Evolutionary conservation across 2,329 filamentous ascomycete species (phyloP), one percentile per base, ranked within the genome.

Genomic region (Gnomoniopsis smithogilvyi): DNA sequence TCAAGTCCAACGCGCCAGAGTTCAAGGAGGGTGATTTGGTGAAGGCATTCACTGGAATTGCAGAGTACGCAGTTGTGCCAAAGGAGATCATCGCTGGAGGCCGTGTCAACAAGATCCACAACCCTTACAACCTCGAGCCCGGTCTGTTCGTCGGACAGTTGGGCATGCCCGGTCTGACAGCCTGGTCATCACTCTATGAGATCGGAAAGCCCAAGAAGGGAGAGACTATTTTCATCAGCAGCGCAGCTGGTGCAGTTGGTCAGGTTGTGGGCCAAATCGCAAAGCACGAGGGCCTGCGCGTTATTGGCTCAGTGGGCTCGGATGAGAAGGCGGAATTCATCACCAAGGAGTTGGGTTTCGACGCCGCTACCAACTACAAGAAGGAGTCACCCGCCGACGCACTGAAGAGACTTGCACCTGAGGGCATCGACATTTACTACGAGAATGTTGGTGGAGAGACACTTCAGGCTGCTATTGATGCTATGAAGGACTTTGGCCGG

Each of bases 321-420:
- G 88, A 93, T 68, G 87, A 89, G 68, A 96, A 96, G 78, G 79
- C 92, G 24, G 84, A 89, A 21, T 95, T 86, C 72, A 72, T 83
- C 54, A 69, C 65, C 47, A 73, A 78, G 57, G 76, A 81, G 67
- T 74, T 83, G 1, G 80, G 80, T 10, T 83, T 79, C 64, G 80
- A 83, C 57, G 75, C 65, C 17, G 91, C 87, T 10, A 95, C 94
- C 77, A 95, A 96, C 80, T 96, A 96, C 81, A 94, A 95, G 82
- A 92, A 84, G 65, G 90, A 95, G 76, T 83, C 81, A 65, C 82
- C 90, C 0, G 69, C 74, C 1, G 87, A 88, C 12, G 91, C 90
- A 0, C 79, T 96, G 58, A 74, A 78, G 64, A 81, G 89, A 59
- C 80, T 95, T 19, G 89, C 89, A 0, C 90, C 91, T 0, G 73